Evolutionary conservation across 768 basidiomycete genomes (phyloP).

Genomic region (Pleurotus djamor): DNA sequence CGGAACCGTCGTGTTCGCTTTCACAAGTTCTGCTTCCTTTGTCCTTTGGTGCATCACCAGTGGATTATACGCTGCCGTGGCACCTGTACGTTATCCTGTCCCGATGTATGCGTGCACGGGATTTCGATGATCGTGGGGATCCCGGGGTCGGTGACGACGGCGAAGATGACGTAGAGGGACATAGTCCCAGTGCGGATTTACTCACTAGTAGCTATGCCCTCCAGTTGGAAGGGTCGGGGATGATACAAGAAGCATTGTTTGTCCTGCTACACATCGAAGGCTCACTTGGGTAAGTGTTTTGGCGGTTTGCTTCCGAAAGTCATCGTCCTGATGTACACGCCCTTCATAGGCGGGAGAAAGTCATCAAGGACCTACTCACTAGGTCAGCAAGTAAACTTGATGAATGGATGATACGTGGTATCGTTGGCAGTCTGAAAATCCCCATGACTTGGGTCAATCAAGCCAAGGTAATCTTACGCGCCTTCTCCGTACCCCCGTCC

Average conservation of each 20-base stretch:
- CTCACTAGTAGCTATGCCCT: conserved; percentile 83
- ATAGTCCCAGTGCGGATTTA: conserved; percentile 81
- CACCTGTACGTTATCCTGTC: conserved; percentile 89
- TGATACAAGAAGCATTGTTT: conserved; percentile 86
- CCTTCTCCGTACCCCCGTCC: background rate
- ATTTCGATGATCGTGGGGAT: conserved; percentile 81
- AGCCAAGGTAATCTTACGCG: conserved; percentile 65
- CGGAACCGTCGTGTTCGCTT: conserved; percentile 67
- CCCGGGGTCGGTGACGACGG: conserved; percentile 39
- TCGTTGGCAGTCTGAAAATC: conserved; percentile 75
- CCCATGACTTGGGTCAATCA: conserved; percentile 89
- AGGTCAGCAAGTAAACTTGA: conserved; percentile 66
- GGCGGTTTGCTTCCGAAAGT: conserved; percentile 15
- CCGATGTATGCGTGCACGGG: conserved; percentile 76
- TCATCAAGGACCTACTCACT: conserved; percentile 76
- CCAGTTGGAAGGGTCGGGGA: conserved; percentile 78
- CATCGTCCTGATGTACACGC: conserved; percentile 1
- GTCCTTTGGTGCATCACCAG: conserved; percentile 70
- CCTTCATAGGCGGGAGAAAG: conserved; percentile 67
- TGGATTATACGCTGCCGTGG: conserved; percentile 89
- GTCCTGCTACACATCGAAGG: conserved; percentile 88
- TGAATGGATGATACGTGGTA: conserved; percentile 70
- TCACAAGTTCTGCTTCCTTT: conserved; percentile 70
- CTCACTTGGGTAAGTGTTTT: conserved; percentile 67
- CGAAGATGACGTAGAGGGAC: conserved; percentile 62